Base-by-base conservation (phyloP, 73 alveolate species). In the Paramecium caudatum region DNA sequence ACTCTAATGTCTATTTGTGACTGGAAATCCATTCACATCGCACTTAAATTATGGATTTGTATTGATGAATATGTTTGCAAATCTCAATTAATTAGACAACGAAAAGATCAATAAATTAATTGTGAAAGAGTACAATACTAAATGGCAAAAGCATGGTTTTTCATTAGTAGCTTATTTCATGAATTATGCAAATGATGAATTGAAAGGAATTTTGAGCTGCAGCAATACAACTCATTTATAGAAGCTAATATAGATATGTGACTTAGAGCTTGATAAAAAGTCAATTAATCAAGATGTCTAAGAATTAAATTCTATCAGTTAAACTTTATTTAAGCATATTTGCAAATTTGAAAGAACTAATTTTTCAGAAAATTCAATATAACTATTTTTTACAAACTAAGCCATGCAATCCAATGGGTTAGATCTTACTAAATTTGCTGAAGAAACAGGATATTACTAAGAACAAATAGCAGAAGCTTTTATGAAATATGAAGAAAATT, bases 261-360 rank as follows among this genome's bases (percentile, higher is more conserved):
- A 55, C 2, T 23, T 3, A 55, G 23, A 27, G 30, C 21, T 23
- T 10, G 30, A 4, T 19, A 25, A 55, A 55, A 55, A 55, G n/a
- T n/a, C n/a, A n/a, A n/a, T n/a, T 23, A 55, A 55, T 10, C 46
- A 55, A 3, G 80, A 55, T 10, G 30, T 55, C 13, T 1, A 55
- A 55, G 45, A 43, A 27, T 55, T 55, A 55, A 2, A 55, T 27
- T 55, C 80, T 23, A 23, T 55, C 13, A 43, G 25, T 23, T 37
- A 55, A 27, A 23, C 7, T 2, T 27, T 55, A 3, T 55, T 55
- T 12, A 55, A 55, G 17, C 80, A 55, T 55, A 55, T 55, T 17
- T 55, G 80, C 30, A 55, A 55, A 55, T 55, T 55, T 7, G 80
- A 55, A 55, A 55, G 80, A 55, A 43, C 23, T 55, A 27, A 55